Percentiles rank a stretch among this genome's conserved stretches.
Evolutionary conservation across 2,329 filamentous ascomycete genomes (phyloP).

Genomic region (Hymenoscyphus infarciens): DNA sequence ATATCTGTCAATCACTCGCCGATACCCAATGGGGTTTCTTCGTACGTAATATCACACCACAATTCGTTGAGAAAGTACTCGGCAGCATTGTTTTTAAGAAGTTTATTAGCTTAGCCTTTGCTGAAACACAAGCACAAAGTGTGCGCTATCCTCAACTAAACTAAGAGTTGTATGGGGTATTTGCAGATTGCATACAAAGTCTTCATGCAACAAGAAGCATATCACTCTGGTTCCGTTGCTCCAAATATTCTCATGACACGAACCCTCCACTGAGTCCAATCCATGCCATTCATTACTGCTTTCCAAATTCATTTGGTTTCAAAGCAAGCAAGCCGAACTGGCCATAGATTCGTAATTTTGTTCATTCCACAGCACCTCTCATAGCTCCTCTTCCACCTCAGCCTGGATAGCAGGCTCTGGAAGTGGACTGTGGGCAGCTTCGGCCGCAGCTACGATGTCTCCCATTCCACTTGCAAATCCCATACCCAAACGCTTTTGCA

Average conservation of each 20-base stretch:
- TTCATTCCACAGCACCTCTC: conserved; percentile 9
- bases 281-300: conserved; percentile 7
- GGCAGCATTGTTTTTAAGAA: neutral
- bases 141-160: neutral
- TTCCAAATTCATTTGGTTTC: conserved; percentile 15
- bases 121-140: neutral
- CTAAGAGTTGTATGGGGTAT: neutral
- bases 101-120: neutral
- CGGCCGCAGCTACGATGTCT: conserved; percentile 31
- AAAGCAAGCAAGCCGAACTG: conserved; percentile 3
- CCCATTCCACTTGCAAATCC: conserved; percentile 22
- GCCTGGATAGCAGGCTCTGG: conserved; percentile 23
- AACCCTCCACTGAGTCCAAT: conserved; percentile 1
- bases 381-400: conserved; percentile 33
- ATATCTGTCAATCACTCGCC: too few relatives aligned
- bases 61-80: too few relatives aligned
- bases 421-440: conserved; percentile 30
- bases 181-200: conserved; percentile 16
- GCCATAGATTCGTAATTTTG: conserved; percentile 12
- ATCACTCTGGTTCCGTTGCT: too few relatives aligned
- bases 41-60: too few relatives aligned
- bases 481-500: conserved; percentile 29
- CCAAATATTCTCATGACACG: neutral
- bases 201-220: conserved; percentile 1
- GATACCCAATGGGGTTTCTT: too few relatives aligned